Evolutionary conservation across 331 rosid species (phyloP).

Genomic region (Malus hybrid): DNA sequence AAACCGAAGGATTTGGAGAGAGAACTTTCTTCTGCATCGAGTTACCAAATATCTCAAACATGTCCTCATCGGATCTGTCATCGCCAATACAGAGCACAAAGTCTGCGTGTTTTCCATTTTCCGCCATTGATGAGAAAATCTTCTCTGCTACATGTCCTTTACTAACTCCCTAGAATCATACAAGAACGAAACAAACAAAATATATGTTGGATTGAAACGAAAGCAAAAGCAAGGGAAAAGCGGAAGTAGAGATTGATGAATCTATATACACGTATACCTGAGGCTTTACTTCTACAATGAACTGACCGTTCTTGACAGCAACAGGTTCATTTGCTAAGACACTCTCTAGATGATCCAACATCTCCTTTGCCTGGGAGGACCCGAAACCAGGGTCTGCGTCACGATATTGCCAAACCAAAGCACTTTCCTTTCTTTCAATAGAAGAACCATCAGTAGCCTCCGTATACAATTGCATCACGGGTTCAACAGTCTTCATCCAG

Average conservation of each 20-base stretch:
- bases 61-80: slow-evolving; percentile 93
- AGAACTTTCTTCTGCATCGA: slow-evolving; percentile 48
- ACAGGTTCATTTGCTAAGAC: slow-evolving; percentile 91
- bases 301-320: slow-evolving; percentile 79
- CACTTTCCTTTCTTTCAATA: slow-evolving; percentile 76
- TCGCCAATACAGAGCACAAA: slow-evolving; percentile 87
- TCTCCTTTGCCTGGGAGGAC: slow-evolving; percentile 81
- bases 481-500: slow-evolving; percentile 80
- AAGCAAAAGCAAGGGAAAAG: not conserved
- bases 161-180: slow-evolving; percentile 58
- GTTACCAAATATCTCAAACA: slow-evolving; percentile 69
- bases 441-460: slow-evolving; percentile 89
- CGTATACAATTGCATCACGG: slow-evolving; percentile 67
- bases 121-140: slow-evolving; percentile 68
- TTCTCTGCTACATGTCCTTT: slow-evolving; percentile 78
- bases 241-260: not conserved
- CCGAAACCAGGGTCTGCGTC: slow-evolving; percentile 83
- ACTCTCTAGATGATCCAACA: slow-evolving; percentile 86
- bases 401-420: slow-evolving; percentile 82
- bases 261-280: slow-evolving; percentile 60
- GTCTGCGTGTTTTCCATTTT: slow-evolving; percentile 53
- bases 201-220: not conserved
- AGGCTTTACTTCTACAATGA: slow-evolving; percentile 79
- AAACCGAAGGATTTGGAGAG: slow-evolving; percentile 46
- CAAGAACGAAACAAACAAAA: not conserved